Percentiles rank a stretch among this genome's conserved stretches.
Evolutionary conservation across 768 basidiomycete genomes (phyloP).

Genomic region (Mycena galopus): DNA sequence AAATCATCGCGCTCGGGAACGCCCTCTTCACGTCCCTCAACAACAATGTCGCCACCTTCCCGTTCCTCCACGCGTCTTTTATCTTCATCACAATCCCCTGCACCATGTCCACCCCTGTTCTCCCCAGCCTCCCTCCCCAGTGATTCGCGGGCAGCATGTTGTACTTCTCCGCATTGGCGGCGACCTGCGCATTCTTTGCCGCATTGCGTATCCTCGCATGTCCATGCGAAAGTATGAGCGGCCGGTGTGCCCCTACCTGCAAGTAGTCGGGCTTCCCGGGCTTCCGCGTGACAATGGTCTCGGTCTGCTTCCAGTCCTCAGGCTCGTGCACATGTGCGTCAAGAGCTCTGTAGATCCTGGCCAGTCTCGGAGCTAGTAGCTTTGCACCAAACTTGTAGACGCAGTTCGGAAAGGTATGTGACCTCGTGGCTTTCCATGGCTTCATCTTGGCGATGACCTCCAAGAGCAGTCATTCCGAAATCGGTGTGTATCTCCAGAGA

Average conservation of each 20-base stretch:
- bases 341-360: slow-evolving; percentile 43
- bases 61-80: background rate
- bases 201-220: slow-evolving; percentile 27
- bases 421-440: slow-evolving; percentile 45
- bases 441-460: slow-evolving; percentile 35
- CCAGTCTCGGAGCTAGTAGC: slow-evolving; percentile 31
- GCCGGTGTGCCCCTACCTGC: slow-evolving; percentile 48
- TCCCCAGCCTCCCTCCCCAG: background rate
- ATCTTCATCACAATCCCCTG: background rate
- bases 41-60: slow-evolving; percentile 1
- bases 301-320: slow-evolving; percentile 41
- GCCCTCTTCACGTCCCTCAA: background rate
- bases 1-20: background rate
- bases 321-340: slow-evolving; percentile 46
- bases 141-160: slow-evolving; percentile 37
- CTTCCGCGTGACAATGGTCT: slow-evolving; percentile 49
- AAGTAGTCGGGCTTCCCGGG: slow-evolving; percentile 52
- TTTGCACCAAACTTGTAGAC: slow-evolving; percentile 34
- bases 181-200: slow-evolving; percentile 29
- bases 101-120: slow-evolving; percentile 11
- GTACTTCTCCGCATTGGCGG: slow-evolving; percentile 33
- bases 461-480: slow-evolving; percentile 3
- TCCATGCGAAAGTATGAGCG: slow-evolving; percentile 44
- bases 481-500: background rate
- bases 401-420: slow-evolving; percentile 38